Conservation (phyloP, 495 filamentous ascomycete genomes). For the Pyronema domesticum region DNA sequence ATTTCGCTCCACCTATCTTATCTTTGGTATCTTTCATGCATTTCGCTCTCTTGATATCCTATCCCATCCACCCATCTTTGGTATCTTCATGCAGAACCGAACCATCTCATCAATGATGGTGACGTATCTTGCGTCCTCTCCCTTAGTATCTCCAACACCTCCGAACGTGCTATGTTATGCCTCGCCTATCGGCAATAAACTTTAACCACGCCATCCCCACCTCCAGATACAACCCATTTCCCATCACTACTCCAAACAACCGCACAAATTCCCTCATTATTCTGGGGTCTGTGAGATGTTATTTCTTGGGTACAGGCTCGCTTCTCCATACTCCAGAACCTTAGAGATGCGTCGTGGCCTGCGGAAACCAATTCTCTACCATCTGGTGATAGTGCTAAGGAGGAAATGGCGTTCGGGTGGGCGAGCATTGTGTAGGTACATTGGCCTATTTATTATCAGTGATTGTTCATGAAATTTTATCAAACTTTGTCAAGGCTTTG, state of each 20-base stretch:
- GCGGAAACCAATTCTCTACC: slow-evolving; percentile 88
- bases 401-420: slow-evolving; percentile 78
- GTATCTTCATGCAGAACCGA: too few species aligned
- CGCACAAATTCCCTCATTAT: slow-evolving; percentile 80
- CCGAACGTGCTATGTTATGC: too few species aligned
- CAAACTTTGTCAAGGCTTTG: background rate
- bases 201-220: slow-evolving; percentile 93
- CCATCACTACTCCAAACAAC: slow-evolving; percentile 93
- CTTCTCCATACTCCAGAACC: slow-evolving; percentile 97
- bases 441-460: slow-evolving; percentile 49
- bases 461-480: background rate
- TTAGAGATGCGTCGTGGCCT: slow-evolving; percentile 81
- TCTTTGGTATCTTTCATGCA: too few species aligned
- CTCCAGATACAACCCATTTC: slow-evolving; percentile 80
- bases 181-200: slow-evolving; percentile 52
- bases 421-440: slow-evolving; percentile 98
- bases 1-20: too few species aligned
- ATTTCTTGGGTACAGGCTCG: slow-evolving; percentile 85
- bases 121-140: too few species aligned
- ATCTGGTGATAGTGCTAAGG: slow-evolving; percentile 76
- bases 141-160: too few species aligned
- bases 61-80: too few species aligned
- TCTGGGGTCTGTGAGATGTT: slow-evolving; percentile 74
- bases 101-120: too few species aligned
- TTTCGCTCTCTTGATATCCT: too few species aligned